A percentile compares a stretch with the other conserved stretches of the same genome.
Evolutionary conservation across 2,329 filamentous ascomycete genomes (phyloP).

Genomic region (Fusarium tuaranense): DNA sequence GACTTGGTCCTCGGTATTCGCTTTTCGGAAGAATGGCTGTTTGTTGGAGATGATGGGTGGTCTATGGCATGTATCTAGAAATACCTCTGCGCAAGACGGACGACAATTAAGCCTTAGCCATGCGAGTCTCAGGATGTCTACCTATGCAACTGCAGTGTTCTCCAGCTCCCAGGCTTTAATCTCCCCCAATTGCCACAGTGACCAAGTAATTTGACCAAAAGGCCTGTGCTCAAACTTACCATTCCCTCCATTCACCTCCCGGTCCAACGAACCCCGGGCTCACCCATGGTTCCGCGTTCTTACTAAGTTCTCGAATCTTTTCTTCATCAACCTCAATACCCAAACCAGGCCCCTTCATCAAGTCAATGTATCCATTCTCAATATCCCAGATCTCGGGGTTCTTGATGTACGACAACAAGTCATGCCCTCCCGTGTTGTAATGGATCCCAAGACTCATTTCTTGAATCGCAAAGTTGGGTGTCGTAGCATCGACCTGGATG

Average conservation of each 20-base stretch:
- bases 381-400: slow-evolving; percentile 75
- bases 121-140: neutral
- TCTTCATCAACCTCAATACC: slow-evolving; percentile 81
- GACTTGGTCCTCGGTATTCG: neutral
- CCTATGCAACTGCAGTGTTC: no score
- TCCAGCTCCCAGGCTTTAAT: neutral
- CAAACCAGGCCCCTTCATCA: slow-evolving; percentile 70
- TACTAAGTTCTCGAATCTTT: slow-evolving; percentile 68
- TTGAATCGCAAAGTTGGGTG: slow-evolving; percentile 77
- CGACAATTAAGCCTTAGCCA: neutral
- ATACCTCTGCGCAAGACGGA: neutral
- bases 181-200: neutral
- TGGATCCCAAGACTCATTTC: slow-evolving; percentile 86
- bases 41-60: neutral
- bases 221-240: neutral
- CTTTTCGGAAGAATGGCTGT: neutral
- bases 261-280: slow-evolving; percentile 39
- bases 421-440: slow-evolving; percentile 76
- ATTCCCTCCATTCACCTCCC: slow-evolving; percentile 16
- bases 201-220: neutral
- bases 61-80: neutral
- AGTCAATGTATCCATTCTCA: slow-evolving; percentile 72
- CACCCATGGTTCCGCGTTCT: slow-evolving; percentile 71
- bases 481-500: slow-evolving; percentile 72
- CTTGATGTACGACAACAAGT: slow-evolving; percentile 74